A percentile compares a stretch with the other conserved stretches of the same genome.
Conservation (phyloP, 2,329 filamentous ascomycete species). For the Cercospora nicotianae region DNA sequence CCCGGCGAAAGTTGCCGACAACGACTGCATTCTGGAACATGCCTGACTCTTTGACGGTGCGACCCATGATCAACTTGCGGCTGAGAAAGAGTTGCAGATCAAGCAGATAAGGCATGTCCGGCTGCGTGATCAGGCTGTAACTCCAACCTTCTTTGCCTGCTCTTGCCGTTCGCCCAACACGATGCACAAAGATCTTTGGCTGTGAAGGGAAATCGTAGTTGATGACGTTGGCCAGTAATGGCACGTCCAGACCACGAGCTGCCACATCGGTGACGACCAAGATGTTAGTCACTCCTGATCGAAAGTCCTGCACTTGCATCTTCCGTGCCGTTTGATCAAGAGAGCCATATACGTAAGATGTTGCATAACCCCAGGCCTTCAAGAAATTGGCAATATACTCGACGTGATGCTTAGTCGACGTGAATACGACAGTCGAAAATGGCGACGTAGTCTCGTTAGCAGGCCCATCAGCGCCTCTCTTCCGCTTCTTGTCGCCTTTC, state of each 20-base stretch:
- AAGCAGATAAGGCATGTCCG: conserved; percentile 86
- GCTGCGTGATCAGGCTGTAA: conserved; percentile 86
- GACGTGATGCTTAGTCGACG: conserved; percentile 94
- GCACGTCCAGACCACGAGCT: conserved; percentile 96
- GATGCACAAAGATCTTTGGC: conserved; percentile 93
- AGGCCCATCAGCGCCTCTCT: conserved; percentile 56
- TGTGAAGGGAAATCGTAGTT: conserved; percentile 98
- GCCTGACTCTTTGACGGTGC: conserved; percentile 56
- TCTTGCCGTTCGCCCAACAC: conserved; percentile 92
- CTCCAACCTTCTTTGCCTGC: conserved; percentile 91
- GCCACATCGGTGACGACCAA: conserved; percentile 96
- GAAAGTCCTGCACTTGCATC: conserved; percentile 87
- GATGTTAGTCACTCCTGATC: conserved; percentile 80
- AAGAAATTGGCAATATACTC: conserved; percentile 87
- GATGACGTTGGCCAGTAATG: conserved; percentile 91
- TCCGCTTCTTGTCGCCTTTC: conserved; percentile 66
- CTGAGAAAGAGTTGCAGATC: conserved; percentile 94
- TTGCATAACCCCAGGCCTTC: conserved; percentile 76
- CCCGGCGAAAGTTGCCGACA: conserved; percentile 72
- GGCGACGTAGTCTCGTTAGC: conserved; percentile 72
- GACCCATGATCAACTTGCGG: conserved; percentile 76
- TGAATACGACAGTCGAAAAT: conserved; percentile 92
- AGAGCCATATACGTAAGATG: conserved; percentile 92
- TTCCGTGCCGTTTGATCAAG: conserved; percentile 91
- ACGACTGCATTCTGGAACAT: conserved; percentile 83